Evolutionary conservation across 352 stramenopile genomes (phyloP).

Genomic region (Stephanocyclus meneghinianus): DNA sequence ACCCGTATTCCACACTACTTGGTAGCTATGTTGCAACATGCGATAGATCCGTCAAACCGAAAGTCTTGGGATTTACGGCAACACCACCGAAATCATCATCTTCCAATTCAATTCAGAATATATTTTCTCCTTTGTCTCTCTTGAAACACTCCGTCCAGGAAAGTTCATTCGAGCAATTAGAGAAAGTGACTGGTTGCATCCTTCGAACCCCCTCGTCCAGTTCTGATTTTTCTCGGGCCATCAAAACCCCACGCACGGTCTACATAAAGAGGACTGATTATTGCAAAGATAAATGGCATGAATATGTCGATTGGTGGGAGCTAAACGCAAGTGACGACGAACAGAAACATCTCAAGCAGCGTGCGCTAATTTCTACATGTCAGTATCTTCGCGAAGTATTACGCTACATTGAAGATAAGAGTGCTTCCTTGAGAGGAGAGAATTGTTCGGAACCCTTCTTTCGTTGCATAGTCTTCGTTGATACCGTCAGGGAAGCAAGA

Average conservation of each 20-base stretch:
- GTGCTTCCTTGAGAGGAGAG: not conserved
- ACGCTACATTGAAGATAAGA: constrained; percentile 5
- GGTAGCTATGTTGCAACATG: not conserved
- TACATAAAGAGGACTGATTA: not conserved
- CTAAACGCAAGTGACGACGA: not conserved
- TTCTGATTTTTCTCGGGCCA: not conserved
- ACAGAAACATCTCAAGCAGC: not conserved
- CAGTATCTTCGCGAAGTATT: not conserved
- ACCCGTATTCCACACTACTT: constrained; percentile 2
- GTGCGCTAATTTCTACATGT: not conserved
- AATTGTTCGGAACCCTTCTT: not conserved
- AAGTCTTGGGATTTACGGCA: constrained; percentile 1
- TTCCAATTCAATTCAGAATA: not conserved
- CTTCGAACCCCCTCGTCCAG: not conserved
- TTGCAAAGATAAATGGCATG: not conserved
- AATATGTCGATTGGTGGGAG: constrained; percentile 9
- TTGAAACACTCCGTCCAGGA: not conserved
- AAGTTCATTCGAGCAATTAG: not conserved
- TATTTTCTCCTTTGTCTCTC: not conserved
- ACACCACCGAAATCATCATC: not conserved
- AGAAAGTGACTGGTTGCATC: constrained; percentile 2
- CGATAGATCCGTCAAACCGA: not conserved
- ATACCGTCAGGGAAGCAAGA: not conserved
- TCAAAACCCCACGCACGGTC: not conserved
- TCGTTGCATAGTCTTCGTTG: constrained; percentile 5